Evolutionary conservation across 306 rosid genomes (phyloP).

Genomic region (Abrus pulchellus): DNA sequence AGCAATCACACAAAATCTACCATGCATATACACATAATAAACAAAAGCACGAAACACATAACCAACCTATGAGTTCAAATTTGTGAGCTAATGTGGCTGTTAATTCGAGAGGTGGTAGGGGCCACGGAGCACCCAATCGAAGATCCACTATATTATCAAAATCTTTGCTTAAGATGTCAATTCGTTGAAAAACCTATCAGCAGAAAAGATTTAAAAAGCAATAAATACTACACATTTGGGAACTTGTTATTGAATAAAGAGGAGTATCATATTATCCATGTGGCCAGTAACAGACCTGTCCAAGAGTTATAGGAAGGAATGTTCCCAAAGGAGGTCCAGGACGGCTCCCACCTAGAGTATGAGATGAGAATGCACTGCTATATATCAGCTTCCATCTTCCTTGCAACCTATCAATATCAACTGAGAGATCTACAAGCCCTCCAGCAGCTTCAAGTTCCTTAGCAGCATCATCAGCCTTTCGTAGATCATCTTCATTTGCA

Average conservation of each 20-base stretch:
- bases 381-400: conserved; percentile 95
- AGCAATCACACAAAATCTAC: conserved; percentile 24
- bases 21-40: not conserved
- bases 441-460: conserved; percentile 82
- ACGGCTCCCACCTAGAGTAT: conserved; percentile 92
- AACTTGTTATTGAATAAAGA: not conserved
- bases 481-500: conserved; percentile 82
- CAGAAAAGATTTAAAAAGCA: conserved; percentile 4
- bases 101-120: conserved; percentile 72
- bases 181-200: conserved; percentile 88
- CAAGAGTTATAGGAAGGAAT: conserved; percentile 90
- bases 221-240: not conserved
- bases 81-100: conserved; percentile 97
- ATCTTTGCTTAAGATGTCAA: conserved; percentile 82
- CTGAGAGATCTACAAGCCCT: conserved; percentile 79
- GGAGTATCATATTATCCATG: no score
- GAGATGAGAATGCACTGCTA: conserved; percentile 93
- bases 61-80: conserved; percentile 87
- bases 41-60: conserved; percentile 7
- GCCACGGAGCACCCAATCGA: conserved; percentile 94
- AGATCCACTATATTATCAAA: conserved; percentile 92
- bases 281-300: conserved; percentile 70
- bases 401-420: conserved; percentile 77
- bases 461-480: conserved; percentile 85
- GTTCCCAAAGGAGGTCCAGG: conserved; percentile 95